Conservation (phyloP, 164 flowering plant genomes). For the Piper longum region DNA sequence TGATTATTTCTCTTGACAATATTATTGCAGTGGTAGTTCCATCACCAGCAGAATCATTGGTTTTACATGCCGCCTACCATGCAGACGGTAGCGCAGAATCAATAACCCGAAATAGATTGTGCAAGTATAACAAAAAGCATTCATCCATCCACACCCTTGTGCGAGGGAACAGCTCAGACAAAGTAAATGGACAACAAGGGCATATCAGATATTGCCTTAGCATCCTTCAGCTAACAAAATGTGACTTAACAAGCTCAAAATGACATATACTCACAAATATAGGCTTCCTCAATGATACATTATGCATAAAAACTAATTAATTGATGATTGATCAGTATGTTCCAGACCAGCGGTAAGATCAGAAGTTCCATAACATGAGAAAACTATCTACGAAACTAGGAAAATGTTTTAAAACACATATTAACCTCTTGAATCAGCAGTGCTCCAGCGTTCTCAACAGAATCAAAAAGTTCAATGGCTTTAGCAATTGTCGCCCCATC, state of each 20-base stretch:
- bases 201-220: neutral
- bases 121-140: neutral
- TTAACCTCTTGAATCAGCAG: constrained; percentile 72
- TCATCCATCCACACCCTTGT: neutral
- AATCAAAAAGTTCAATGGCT: constrained; percentile 74
- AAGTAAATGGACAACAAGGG: neutral
- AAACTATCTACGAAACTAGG: neutral
- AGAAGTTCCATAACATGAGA: neutral
- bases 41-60: constrained; percentile 87
- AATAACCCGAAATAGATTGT: neutral
- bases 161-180: neutral
- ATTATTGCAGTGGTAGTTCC: constrained; percentile 94
- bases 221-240: neutral
- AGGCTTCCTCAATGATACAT: no score
- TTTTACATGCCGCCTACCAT: constrained; percentile 68
- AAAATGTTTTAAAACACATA: no score
- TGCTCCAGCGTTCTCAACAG: constrained; percentile 82
- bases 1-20: constrained; percentile 69
- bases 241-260: neutral
- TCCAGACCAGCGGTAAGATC: neutral
- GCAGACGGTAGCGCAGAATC: neutral
- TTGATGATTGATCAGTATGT: no score
- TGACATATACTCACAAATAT: no score
- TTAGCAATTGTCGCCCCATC: constrained; percentile 90
- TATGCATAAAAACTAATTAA: no score